Conservation (phyloP, 2,329 filamentous ascomycete species). For the Capronia epimyces region DNA sequence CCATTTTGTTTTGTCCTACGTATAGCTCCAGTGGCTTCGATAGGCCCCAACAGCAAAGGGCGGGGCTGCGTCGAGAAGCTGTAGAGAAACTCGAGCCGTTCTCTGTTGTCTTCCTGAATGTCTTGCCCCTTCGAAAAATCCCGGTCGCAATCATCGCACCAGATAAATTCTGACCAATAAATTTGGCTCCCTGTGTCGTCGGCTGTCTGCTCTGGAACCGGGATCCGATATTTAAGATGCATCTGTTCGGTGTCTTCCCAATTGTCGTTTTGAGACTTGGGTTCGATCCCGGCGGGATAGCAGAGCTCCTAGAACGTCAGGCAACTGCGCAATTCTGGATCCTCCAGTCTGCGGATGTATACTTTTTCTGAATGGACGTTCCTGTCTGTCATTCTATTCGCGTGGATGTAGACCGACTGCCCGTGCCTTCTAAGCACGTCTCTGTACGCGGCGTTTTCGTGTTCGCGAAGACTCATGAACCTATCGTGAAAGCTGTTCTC, state of each 20-base stretch:
- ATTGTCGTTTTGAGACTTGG: slow-evolving; percentile 8
- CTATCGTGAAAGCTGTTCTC: slow-evolving; percentile 5
- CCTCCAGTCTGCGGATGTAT: no score
- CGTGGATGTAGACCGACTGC: neutral
- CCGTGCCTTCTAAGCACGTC: slow-evolving; percentile 5
- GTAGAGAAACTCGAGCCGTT: no score
- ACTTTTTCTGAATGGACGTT: neutral
- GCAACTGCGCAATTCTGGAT: no score
- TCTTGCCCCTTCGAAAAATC: no score
- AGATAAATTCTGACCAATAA: no score
- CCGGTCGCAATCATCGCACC: no score
- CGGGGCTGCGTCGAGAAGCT: no score
- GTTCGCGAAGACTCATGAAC: slow-evolving; percentile 10
- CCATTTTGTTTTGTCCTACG: no score
- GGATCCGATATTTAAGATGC: neutral
- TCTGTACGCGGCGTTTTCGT: slow-evolving; percentile 5
- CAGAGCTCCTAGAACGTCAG: slow-evolving; percentile 12
- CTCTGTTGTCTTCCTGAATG: no score
- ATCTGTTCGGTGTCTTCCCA: slow-evolving; percentile 5
- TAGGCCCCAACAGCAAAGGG: no score
- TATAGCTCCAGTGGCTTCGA: no score
- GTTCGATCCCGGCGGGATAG: slow-evolving; percentile 11
- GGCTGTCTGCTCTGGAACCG: neutral
- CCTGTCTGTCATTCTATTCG: neutral
- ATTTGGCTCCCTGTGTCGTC: neutral